A percentile compares a stretch with the other conserved stretches of the same genome.
phyloP scores from a whole-genome alignment of 306 rosid species.

The Urtica urens region DNA sequence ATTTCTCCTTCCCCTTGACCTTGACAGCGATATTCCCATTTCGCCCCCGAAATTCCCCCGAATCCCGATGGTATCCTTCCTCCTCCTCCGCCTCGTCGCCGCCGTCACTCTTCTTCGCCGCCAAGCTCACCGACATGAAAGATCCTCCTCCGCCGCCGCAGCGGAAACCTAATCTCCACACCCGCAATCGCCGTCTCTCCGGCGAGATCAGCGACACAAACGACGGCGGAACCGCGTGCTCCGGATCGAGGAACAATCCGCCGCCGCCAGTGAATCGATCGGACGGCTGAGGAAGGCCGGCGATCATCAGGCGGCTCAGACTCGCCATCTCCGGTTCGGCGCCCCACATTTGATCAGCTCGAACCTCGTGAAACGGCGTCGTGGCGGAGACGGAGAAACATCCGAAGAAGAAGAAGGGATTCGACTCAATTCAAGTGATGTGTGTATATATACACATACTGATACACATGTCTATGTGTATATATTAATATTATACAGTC shows the following conservation, averaged over 20 bases:
- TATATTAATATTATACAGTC: background rate
- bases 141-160: conserved; percentile 7
- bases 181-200: conserved; percentile 15
- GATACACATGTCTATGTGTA: background rate
- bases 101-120: conserved; percentile 35
- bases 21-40: conserved; percentile 17
- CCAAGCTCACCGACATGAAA: conserved; percentile 66
- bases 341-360: conserved; percentile 27
- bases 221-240: conserved; percentile 37
- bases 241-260: conserved; percentile 55
- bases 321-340: conserved; percentile 18
- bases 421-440: background rate
- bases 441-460: background rate
- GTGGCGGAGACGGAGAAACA: background rate
- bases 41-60: conserved; percentile 30
- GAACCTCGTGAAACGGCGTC: conserved; percentile 10
- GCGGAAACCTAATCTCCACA: conserved; percentile 11
- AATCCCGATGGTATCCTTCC: conserved; percentile 36
- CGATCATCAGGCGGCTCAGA: conserved; percentile 20
- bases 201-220: conserved; percentile 27
- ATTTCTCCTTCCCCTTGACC: conserved; percentile 22
- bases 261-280: conserved; percentile 47
- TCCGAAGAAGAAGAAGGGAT: background rate
- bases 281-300: background rate
- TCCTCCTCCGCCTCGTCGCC: conserved; percentile 36